phyloP scores from a whole-genome alignment of 768 basidiomycete genomes.

The Lactarius psammicola region DNA sequence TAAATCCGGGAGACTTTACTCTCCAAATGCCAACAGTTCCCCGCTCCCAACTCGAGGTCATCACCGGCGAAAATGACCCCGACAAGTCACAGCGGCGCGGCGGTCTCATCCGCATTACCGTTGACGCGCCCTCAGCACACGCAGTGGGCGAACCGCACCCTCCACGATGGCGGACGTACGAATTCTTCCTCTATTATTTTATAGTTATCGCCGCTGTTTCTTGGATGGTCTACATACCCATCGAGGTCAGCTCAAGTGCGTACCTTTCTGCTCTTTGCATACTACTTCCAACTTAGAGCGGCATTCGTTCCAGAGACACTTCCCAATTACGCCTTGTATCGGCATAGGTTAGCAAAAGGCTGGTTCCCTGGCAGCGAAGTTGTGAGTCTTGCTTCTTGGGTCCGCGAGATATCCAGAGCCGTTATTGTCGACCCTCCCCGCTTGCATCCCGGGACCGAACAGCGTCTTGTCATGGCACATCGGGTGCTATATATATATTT shows the following conservation, averaged over 20 bases:
- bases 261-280: conserved; percentile 24
- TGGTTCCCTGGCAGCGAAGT: conserved; percentile 81
- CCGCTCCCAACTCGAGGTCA: conserved; percentile 19
- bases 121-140: conserved; percentile 51
- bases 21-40: conserved; percentile 35
- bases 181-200: conserved; percentile 76
- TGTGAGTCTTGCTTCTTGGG: conserved; percentile 40
- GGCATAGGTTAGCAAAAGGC: conserved; percentile 56
- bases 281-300: conserved; percentile 15
- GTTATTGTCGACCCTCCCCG: neutral
- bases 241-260: conserved; percentile 72
- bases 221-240: conserved; percentile 73
- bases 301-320: conserved; percentile 53
- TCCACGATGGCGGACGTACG: conserved; percentile 72
- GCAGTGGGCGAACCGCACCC: conserved; percentile 34
- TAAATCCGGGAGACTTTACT: conserved; percentile 28
- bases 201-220: conserved; percentile 61
- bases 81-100: conserved; percentile 17
- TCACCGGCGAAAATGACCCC: conserved; percentile 2
- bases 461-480: no score
- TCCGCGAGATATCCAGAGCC: neutral
- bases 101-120: conserved; percentile 49
- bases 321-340: conserved; percentile 68
- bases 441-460: no score
- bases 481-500: no score